Base-by-base conservation (phyloP, 208 protist species). In the Crithidia sp. region DNA sequence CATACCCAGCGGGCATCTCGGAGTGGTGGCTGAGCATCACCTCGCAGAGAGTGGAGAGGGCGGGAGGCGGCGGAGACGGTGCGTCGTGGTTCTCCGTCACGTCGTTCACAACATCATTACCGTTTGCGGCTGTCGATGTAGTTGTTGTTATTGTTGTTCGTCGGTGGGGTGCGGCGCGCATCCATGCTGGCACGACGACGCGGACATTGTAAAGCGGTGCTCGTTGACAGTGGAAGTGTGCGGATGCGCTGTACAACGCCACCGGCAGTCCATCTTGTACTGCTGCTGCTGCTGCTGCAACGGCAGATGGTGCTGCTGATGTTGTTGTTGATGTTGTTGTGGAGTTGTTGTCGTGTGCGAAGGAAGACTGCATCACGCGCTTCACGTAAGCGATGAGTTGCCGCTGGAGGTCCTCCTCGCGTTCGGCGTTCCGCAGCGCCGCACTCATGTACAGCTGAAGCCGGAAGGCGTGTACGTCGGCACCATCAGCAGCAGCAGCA, bases 171-270 rank as follows among this genome's bases (percentile, higher is more conserved):
- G 66, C 28, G 7, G n/a, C 37, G n/a, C 76, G 67, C 59, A 79
- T 52, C 67, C 76, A 82, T 45, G 17, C 4, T 10, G 81, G 76
- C 8, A 81, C 67, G 17, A 59, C 63, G 7, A 79, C 53, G 39
- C 49, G 62, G 12, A 77, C 47, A 54, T 16, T 67, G 61, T 86
- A 86, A 7, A 82, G 64, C 14, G 81, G 76, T 3, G 76, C 81
- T 17, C 50, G 67, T 28, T 76, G 69, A 53, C 81, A 86, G 70
- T 86, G 81, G 37, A 79, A 79, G 39, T 64, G 62, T 28, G 63
- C n/a, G 19, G 69, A 5, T 12, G 63, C 53, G 69, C 81, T 62
- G 70, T 83, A 83, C 8, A 40, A 43, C 7, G 55, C 52, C 10
- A 60, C 65, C 2, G 77, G 81, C 71, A 83, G 55, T 2, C 68